These are phyloP conservation scores for Aspergillus japonicus DNA, from an alignment of 2,329 filamentous ascomycete genomes.

Conservation along the genomic window DNA sequence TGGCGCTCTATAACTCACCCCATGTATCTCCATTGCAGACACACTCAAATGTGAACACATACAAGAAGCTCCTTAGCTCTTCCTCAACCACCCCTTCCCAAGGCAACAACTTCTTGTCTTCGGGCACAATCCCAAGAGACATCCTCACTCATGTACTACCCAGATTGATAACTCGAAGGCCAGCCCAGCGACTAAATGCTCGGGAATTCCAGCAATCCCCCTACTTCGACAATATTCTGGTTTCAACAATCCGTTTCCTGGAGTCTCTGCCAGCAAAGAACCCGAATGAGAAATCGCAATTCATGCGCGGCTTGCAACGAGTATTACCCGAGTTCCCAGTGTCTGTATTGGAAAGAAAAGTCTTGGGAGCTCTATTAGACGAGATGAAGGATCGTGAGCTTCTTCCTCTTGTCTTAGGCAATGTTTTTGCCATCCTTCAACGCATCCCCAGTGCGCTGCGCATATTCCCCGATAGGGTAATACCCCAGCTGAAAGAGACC, in stretches of 20 bases:
- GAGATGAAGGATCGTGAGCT: slow-evolving; percentile 92
- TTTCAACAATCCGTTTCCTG: slow-evolving; percentile 93
- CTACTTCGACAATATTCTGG: slow-evolving; percentile 95
- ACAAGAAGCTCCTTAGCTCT: slow-evolving; percentile 78
- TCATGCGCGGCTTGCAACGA: slow-evolving; percentile 82
- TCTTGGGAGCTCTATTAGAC: slow-evolving; percentile 83
- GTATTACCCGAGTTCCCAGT: slow-evolving; percentile 91
- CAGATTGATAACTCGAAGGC: slow-evolving; percentile 78
- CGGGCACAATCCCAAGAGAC: slow-evolving; percentile 75
- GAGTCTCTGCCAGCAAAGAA: slow-evolving; percentile 91
- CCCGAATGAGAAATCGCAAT: slow-evolving; percentile 82
- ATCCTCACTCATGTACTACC: slow-evolving; percentile 75
- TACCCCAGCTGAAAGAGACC: slow-evolving; percentile 79
- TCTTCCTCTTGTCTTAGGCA: slow-evolving; percentile 80
- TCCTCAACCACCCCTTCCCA: slow-evolving; percentile 75
- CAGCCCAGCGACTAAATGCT: slow-evolving; percentile 82
- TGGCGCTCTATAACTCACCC: slow-evolving; percentile 92
- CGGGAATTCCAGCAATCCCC: slow-evolving; percentile 91
- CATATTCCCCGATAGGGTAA: slow-evolving; percentile 78
- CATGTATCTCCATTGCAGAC: slow-evolving; percentile 83
- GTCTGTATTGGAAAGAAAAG: slow-evolving; percentile 90
- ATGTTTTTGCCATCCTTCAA: slow-evolving; percentile 85
- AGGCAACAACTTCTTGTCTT: slow-evolving; percentile 80
- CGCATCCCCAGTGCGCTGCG: slow-evolving; percentile 74
- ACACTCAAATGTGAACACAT: slow-evolving; percentile 76